A percentile compares a stretch with the other conserved stretches of the same genome.
Conservation (phyloP, 208 protist species). For the Trypanosoma lewisi region DNA sequence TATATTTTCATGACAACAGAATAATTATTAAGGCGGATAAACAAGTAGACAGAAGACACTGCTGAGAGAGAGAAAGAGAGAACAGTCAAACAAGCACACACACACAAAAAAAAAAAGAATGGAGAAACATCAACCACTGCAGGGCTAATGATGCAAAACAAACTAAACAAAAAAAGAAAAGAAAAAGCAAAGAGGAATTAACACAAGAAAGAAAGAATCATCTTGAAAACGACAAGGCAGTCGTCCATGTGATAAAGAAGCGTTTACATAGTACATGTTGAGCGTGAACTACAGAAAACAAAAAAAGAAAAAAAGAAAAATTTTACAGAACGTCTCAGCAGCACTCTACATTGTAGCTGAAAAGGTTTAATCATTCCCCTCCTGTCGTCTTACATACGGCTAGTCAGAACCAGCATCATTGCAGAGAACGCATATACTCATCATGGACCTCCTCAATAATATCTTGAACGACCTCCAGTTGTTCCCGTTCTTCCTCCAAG, state of each 20-base stretch:
- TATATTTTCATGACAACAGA: no score
- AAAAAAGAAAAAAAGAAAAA: neutral
- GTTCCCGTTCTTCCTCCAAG: neutral
- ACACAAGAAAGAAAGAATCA: neutral
- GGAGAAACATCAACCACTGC: no score
- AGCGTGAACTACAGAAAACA: neutral
- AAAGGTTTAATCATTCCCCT: no score
- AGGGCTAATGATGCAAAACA: no score
- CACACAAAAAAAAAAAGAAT: neutral
- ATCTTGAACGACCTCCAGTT: neutral
- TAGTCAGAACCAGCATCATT: no score
- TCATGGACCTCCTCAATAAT: neutral
- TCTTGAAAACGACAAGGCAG: neutral
- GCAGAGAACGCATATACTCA: neutral
- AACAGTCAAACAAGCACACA: neutral
- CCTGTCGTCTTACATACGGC: no score
- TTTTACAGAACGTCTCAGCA: no score
- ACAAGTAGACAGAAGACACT: neutral
- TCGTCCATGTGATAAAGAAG: no score
- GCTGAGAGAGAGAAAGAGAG: neutral
- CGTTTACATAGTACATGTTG: no score
- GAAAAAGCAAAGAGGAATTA: neutral
- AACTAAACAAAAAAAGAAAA: slow-evolving; percentile 6
- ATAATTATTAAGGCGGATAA: no score
- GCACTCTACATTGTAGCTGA: no score